Conservation (phyloP, 768 basidiomycete species). For the Lentinula lateritia region DNA sequence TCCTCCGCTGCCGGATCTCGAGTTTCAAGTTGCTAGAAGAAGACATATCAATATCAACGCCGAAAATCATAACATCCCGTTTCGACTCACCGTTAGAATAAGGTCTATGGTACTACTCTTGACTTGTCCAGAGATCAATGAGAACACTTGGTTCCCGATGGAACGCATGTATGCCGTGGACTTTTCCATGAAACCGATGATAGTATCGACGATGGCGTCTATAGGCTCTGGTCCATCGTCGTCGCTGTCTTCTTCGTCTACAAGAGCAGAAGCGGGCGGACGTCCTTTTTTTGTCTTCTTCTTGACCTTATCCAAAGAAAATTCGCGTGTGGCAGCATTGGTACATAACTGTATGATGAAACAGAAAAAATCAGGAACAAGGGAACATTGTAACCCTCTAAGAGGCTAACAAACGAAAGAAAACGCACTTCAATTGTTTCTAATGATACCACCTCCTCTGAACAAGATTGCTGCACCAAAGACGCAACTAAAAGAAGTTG, state of each 20-base stretch:
- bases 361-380: background rate
- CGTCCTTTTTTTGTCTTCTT: constrained; percentile 34
- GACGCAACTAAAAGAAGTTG: constrained; percentile 68
- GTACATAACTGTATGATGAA: constrained; percentile 47
- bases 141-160: constrained; percentile 76
- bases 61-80: too few relatives aligned
- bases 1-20: constrained; percentile 48
- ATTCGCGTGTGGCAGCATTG: constrained; percentile 54
- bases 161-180: constrained; percentile 76
- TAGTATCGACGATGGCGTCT: constrained; percentile 81
- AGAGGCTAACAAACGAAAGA: too few relatives aligned
- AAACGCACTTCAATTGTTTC: constrained; percentile 57
- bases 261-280: constrained; percentile 21
- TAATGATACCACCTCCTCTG: constrained; percentile 45
- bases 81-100: constrained; percentile 64
- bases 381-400: background rate
- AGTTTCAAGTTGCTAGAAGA: constrained; percentile 77
- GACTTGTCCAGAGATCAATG: constrained; percentile 60
- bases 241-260: constrained; percentile 10
- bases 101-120: constrained; percentile 72
- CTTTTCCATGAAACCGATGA: constrained; percentile 86
- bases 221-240: constrained; percentile 56
- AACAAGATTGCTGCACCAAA: constrained; percentile 68
- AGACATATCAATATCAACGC: background rate
- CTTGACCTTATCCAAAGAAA: constrained; percentile 25